These are phyloP conservation scores for Candida pseudoviswanathii DNA, from an alignment of 1,139 yeast genomes.

Conservation along the genomic window DNA sequence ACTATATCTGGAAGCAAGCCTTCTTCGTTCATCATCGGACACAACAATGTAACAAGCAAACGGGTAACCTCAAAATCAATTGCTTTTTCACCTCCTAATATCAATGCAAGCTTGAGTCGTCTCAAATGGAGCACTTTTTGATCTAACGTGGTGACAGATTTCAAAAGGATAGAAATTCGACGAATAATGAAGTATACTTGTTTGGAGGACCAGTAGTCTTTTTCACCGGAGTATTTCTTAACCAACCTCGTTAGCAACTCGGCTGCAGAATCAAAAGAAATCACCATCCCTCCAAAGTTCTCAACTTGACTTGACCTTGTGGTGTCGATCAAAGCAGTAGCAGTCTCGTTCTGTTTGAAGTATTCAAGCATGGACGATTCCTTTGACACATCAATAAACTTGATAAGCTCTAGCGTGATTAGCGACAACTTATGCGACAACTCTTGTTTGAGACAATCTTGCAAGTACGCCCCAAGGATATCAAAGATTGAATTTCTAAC, in stretches of 20 bases:
- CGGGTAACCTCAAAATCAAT: conserved; percentile 19
- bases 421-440: conserved; percentile 22
- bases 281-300: conserved; percentile 13
- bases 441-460: conserved; percentile 16
- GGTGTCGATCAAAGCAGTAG: conserved; percentile 14
- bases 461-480: conserved; percentile 17
- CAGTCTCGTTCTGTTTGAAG: conserved; percentile 13
- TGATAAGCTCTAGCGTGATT: conserved; percentile 29
- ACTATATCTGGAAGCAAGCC: conserved; percentile 7
- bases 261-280: conserved; percentile 32
- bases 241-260: conserved; percentile 23
- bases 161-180: conserved; percentile 30
- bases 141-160: conserved; percentile 21
- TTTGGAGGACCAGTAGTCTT: conserved; percentile 39
- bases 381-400: conserved; percentile 42
- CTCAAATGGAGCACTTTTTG: conserved; percentile 32
- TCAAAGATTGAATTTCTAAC: conserved; percentile 38
- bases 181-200: conserved; percentile 41
- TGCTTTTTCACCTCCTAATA: conserved; percentile 24
- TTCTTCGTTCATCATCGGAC: conserved; percentile 18
- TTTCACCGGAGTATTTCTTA: conserved; percentile 15
- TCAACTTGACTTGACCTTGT: conserved; percentile 10
- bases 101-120: conserved; percentile 40
- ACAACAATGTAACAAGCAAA: conserved; percentile 24
- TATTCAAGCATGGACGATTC: conserved; percentile 22